Base-by-base conservation (phyloP, 805 yeast genomes). In the Vanderwaltozyma tropicalis region DNA sequence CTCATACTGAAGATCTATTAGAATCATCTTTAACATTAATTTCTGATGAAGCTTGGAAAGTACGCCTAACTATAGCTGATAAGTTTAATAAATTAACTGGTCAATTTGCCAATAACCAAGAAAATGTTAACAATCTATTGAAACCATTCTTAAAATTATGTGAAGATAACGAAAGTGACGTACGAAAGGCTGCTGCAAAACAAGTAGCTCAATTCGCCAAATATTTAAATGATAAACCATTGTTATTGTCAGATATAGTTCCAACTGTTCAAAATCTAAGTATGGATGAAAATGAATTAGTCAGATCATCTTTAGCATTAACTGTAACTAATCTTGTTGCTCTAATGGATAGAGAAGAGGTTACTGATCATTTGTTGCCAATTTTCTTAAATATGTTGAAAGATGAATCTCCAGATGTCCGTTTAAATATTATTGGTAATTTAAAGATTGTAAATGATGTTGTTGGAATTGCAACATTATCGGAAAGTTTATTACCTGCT, bases 41-140 rank as follows among this genome's bases (percentile, higher is more conserved):
- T 41, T 74, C 71, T 46, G 98, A 92, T 64, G 86, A 84, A 62
- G 81, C 94, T 54, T 92, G 99, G 99, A 78, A 98, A 62, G 97
- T 92, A 40, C 79, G 98, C 54, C 92, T 89, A 63, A 87, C 92
- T 79, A 94, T 95, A 25, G 95, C 96, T n/a, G 96, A 89, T 58
- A 73, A 87, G 51, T 88, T 87, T 55, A 84, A 79, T 49, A 67
- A 69, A 44, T 72, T 92, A 42, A 85, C 94, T 2, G 49, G 63
- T 14, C 77, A 76, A 46, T 78, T 88, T 53, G 68, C 68, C 48
- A 67, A 70, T 43, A 69, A 74, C 35, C 74, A 71, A 28, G 34
- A 35, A 16, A 80, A 77, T 46, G 67, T 75, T 40, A 51, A 57
- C 42, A 66, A 64, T 46, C 67, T 79, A 52, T 48, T 61, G 14